A percentile compares a stretch with the other conserved stretches of the same genome.
Evolutionary conservation across 768 basidiomycete genomes (phyloP).

Genomic region (Leccinum olivaceopallidum): DNA sequence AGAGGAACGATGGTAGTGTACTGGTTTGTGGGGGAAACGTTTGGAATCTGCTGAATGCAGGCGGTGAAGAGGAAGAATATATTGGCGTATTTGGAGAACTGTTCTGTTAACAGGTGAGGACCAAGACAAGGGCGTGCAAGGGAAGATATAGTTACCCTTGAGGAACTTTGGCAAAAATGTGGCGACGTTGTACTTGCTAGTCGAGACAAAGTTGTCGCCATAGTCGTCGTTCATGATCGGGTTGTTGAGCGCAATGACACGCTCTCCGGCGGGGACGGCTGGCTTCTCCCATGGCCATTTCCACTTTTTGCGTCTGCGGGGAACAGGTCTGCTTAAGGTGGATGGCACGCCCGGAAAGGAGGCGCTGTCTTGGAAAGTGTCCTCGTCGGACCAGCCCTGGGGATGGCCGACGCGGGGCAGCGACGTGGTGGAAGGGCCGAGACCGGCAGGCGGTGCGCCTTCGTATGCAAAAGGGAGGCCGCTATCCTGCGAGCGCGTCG

Average conservation of each 20-base stretch:
- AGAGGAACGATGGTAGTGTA: constrained; percentile 96
- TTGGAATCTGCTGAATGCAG: constrained; percentile 96
- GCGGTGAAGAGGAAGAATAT: constrained; percentile 98
- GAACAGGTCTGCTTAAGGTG: constrained; percentile 16
- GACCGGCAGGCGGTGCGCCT: constrained; percentile 63
- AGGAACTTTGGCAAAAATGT: constrained; percentile 95
- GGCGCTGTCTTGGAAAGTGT: constrained; percentile 45
- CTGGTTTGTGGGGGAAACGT: constrained; percentile 92
- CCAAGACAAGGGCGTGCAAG: background rate
- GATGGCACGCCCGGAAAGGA: constrained; percentile 38
- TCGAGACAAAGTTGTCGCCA: constrained; percentile 83
- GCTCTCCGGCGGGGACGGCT: constrained; percentile 63
- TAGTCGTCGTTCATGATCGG: constrained; percentile 62
- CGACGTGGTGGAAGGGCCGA: constrained; percentile 49
- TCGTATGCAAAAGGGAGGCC: constrained; percentile 56
- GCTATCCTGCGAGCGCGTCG: constrained; percentile 48
- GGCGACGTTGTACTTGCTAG: constrained; percentile 89
- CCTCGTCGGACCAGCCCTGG: constrained; percentile 76
- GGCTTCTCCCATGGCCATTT: constrained; percentile 86
- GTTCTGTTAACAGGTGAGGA: constrained; percentile 54
- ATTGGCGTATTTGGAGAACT: constrained; percentile 99
- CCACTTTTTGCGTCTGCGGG: constrained; percentile 44
- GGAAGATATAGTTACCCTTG: constrained; percentile 57
- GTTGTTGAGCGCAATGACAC: constrained; percentile 84
- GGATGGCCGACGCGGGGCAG: constrained; percentile 44